These are phyloP conservation scores for Sclerotinia borealis DNA, from an alignment of 2,329 filamentous ascomycete species.

Conservation along the genomic window DNA sequence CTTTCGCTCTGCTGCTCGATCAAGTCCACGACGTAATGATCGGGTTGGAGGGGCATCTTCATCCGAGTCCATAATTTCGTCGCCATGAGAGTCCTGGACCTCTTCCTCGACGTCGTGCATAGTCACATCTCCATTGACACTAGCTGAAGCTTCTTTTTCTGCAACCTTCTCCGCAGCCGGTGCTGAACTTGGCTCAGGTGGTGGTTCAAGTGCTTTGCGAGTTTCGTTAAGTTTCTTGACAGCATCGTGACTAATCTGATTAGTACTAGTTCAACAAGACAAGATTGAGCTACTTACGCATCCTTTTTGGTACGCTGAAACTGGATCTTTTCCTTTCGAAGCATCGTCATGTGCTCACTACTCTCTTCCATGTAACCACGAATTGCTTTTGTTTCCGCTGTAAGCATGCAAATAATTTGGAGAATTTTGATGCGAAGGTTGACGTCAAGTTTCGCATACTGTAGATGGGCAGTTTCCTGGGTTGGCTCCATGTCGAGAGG, in stretches of 20 bases:
- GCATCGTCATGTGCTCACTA: conserved; percentile 87
- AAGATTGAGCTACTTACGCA: conserved; percentile 42
- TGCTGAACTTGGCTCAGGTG: conserved; percentile 53
- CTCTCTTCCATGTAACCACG: conserved; percentile 87
- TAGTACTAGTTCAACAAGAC: conserved; percentile 19
- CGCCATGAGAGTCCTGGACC: conserved; percentile 46
- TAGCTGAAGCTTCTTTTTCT: not conserved
- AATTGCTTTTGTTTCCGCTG: conserved; percentile 77
- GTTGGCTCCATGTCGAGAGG: conserved; percentile 71
- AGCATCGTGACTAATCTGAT: conserved; percentile 56
- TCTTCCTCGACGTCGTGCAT: conserved; percentile 61
- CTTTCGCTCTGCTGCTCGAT: conserved; percentile 65
- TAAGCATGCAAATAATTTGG: conserved; percentile 80
- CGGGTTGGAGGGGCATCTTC: conserved; percentile 55
- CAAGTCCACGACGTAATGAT: conserved; percentile 55
- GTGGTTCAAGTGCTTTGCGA: conserved; percentile 64
- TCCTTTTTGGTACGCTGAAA: conserved; percentile 72
- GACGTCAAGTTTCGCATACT: conserved; percentile 72
- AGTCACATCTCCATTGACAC: conserved; percentile 49
- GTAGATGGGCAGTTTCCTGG: conserved; percentile 62
- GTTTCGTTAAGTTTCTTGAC: conserved; percentile 65
- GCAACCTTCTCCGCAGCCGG: conserved; percentile 27
- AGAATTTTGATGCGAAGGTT: conserved; percentile 76
- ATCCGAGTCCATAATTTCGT: conserved; percentile 62
- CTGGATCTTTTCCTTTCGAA: conserved; percentile 93